Percentiles rank a stretch among this genome's conserved stretches.
phyloP scores from a whole-genome alignment of 176 grass and related monocot genomes.

The Hordeum marinum region DNA sequence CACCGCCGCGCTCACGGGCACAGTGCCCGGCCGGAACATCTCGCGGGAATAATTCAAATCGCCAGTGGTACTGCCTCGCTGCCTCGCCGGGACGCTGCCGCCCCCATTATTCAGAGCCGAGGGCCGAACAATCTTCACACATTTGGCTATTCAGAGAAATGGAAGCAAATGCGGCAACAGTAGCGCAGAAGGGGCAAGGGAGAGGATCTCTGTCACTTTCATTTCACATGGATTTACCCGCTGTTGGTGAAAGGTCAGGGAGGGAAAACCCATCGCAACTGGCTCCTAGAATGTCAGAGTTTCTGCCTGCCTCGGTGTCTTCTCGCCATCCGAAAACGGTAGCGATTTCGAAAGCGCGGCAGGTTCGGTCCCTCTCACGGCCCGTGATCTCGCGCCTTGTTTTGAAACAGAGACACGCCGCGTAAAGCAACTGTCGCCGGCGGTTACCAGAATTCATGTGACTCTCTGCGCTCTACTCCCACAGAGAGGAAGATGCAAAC shows the following conservation, averaged over 20 bases:
- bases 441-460: constrained; percentile 29
- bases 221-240: background rate
- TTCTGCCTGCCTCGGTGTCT: background rate
- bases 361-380: constrained; percentile 9
- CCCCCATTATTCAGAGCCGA: background rate
- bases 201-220: background rate
- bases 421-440: constrained; percentile 4
- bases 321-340: background rate
- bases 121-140: background rate
- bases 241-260: constrained; percentile 4
- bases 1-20: background rate
- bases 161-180: background rate
- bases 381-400: background rate
- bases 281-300: background rate
- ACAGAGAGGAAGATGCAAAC: background rate
- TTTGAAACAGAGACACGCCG: constrained; percentile 6
- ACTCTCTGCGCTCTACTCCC: background rate
- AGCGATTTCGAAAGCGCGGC: constrained; percentile 22
- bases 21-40: background rate
- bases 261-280: background rate
- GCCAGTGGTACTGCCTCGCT: background rate
- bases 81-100: background rate
- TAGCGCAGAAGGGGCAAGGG: background rate
- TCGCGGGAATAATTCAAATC: constrained; percentile 19
- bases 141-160: background rate